Base-by-base conservation (phyloP, 495 filamentous ascomycete genomes). In the Aspergillus asperescens region DNA sequence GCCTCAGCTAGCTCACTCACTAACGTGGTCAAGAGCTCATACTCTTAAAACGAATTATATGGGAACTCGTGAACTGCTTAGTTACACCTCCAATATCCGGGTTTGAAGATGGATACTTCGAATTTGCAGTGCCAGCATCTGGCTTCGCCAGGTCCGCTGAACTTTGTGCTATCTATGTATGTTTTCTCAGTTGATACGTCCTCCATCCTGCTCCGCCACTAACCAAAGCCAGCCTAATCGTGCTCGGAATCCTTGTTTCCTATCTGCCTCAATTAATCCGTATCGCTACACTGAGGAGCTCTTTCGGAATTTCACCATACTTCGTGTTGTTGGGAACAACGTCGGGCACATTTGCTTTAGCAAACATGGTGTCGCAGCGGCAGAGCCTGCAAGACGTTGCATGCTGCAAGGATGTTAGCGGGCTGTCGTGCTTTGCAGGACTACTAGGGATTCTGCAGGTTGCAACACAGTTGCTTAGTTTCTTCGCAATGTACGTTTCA, bases 201-300 rank as follows among this genome's bases (percentile, higher is more conserved):
- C 32, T 5, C 8, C 15, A 25, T 7, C 15, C 18, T 16, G 9
- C 3, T 7, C 19, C 29, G 46, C 5, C 13, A 15, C 56, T 55
- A 34, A 57, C 27, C 25, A 10, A 31, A 44, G 35, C 16, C 27
- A 95, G 89, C 58, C 67, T 95, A 59, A 88, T 98, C 56, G 74
- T 97, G 60, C 61, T 96, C 59, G 93, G 94, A 41, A 94, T 98
- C 66, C 73, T 97, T 48, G 66, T 92, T 52, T 96, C 92, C 52
- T 98, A 98, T 69, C 81, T 96, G 23, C 94, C 93, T 1, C 93
- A 98, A 66, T 93, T 97, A 67, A 75, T 84, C 65, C 88, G 91
- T 53, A 97, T 98, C 73, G 88, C 95, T 57, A 69, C 78, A 35
- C 82, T 90, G 28, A 82, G 86, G 43, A 91, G 88, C 39, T 95